Evolutionary conservation across 2,329 filamentous ascomycete species (phyloP), one percentile per base, ranked within the genome.

Genomic region (Fusarium odoratissimum): DNA sequence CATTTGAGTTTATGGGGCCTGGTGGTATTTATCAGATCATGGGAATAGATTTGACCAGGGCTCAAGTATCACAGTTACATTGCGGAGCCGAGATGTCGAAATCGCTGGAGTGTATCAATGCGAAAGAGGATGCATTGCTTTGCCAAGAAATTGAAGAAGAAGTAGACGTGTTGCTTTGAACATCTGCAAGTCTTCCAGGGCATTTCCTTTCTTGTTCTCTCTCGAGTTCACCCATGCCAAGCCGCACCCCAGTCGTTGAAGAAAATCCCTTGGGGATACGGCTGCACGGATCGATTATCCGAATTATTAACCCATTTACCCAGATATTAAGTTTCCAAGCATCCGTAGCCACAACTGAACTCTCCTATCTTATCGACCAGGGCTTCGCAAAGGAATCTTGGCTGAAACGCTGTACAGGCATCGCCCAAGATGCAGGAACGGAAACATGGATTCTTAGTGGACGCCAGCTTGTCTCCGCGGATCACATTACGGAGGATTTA

Each of bases 331-430:
- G 17, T 16, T 6, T 13, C 8, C 17, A 21, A 37, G 40, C 41
- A 46, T 17, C 7, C 0, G 19, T 37, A 37, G 30, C 41, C 54
- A 46, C 40, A 46, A 33, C 38, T 56, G 28, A 56, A 12, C 25
- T 31, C 19, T 35, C 25, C 23, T 23, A 19, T 23, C 19, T 11
- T 31, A 33, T 13, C 21, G 31, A 58, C 33, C 30, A 25, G 42
- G 35, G 25, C 21, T 8, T 23, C 1, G 9, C 12, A 21, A 25
- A 37, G 28, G 12, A 44, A 19, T 28, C 64, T 66, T 66, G 61
- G 61, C 61, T 66, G 60, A 66, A 67, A 67, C 61, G n/a, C 23
- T 19, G 13, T n/a, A 3, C 52, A 59, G 17, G 28, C 45, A 42
- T 56, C n/a, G 54, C 14, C 21, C 28, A 23, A 11, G 33, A 35